Evolutionary conservation across 495 filamentous ascomycete species (phyloP).

Genomic region (Daldinia concentrica): DNA sequence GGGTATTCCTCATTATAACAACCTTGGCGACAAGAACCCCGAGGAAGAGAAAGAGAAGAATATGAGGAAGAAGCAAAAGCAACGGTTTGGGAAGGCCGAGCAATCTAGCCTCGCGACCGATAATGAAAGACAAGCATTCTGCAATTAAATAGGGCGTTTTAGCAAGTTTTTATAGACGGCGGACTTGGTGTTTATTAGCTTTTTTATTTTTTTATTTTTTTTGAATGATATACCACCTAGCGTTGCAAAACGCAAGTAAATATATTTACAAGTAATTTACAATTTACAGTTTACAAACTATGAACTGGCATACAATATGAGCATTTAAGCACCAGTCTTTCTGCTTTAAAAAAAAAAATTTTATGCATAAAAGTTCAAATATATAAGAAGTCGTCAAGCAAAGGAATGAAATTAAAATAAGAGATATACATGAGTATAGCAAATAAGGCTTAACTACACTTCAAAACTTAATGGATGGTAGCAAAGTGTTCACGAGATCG

Average conservation of each 20-base stretch:
- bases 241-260: background rate
- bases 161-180: slow-evolving; percentile 22
- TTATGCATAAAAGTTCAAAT: background rate
- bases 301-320: background rate
- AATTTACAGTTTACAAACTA: background rate
- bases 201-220: slow-evolving; percentile 4
- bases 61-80: slow-evolving; percentile 41
- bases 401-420: no score
- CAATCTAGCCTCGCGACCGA: slow-evolving; percentile 24
- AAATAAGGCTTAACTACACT: background rate
- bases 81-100: slow-evolving; percentile 30
- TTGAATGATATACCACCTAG: background rate
- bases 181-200: slow-evolving; percentile 14
- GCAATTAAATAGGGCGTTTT: slow-evolving; percentile 29
- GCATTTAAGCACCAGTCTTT: background rate
- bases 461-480: background rate
- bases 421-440: background rate
- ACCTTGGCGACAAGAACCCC: slow-evolving; percentile 62
- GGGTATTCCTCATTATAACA: slow-evolving; percentile 63
- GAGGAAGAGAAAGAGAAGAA: slow-evolving; percentile 50
- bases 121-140: slow-evolving; percentile 31
- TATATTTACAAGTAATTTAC: slow-evolving; percentile 3
- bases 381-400: background rate
- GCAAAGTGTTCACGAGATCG: background rate
- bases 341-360: no score